Base-by-base conservation (phyloP, 2,329 filamentous ascomycete species). In the Cordyceps fumosorosea region DNA sequence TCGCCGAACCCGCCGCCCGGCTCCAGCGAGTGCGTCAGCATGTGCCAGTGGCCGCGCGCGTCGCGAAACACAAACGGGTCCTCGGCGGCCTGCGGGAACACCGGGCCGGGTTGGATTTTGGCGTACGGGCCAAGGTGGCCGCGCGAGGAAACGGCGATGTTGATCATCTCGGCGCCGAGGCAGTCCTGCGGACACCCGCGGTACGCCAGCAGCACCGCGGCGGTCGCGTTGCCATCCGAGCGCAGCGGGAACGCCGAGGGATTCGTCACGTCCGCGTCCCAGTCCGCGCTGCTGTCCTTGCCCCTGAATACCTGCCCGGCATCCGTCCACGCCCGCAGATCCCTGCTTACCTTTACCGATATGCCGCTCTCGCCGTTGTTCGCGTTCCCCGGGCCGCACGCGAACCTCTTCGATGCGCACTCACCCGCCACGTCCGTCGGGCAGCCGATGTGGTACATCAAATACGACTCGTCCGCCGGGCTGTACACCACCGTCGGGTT, bases 401-500 rank as follows among this genome's bases (percentile, higher is more conserved):
- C 64, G 47, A 68, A 67, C 16, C 50, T 32, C 24, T 63, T 56
- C 0, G 48, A n/a, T 1, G 61, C 56, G 47, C 66, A 68, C 10
- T 34, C 59, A 60, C 1, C 63, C 26, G 0, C 62, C 61, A 63
- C 59, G 1, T 63, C 45, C 64, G 67, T 34, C 63, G 1, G 60
- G 56, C n/a, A 66, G 5, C 79, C 79, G 45, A 81, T 82, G 24
- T 73, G 71, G 63, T 80, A 80, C 1, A 81, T 64, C 0, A 82
- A 66, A 48, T 78, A 81, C 22, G 71, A 71, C 2, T 71, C 44
- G n/a, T 81, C 78, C 0, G 73, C 75, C 0, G 74, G 74, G 37
- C 76, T 80, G 66, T 75, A 81, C 0, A 80, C 66, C 0, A 76
- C 72, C 0, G 76, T 76, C 0, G 78, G 77, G 40, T 81, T 82